These are phyloP conservation scores for Scheffersomyces titani DNA, from an alignment of 1,139 yeast species.

Conservation along the genomic window DNA sequence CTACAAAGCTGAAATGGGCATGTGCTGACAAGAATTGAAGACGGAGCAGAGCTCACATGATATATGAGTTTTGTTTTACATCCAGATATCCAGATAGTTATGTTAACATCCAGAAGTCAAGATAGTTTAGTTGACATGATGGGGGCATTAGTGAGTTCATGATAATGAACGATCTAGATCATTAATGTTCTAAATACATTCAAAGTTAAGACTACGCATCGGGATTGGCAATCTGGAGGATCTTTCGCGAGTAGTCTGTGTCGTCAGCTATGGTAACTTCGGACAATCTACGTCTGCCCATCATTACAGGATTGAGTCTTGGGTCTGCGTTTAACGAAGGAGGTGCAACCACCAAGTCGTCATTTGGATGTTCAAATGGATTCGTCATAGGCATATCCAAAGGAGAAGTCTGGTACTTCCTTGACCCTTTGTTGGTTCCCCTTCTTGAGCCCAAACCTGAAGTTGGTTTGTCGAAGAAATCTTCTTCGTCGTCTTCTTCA, in stretches of 20 bases:
- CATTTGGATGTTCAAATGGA: slow-evolving; percentile 62
- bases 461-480: slow-evolving; percentile 38
- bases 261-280: slow-evolving; percentile 81
- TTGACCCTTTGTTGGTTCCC: slow-evolving; percentile 27
- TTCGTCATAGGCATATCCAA: slow-evolving; percentile 50
- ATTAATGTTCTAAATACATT: background rate
- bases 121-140: background rate
- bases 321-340: slow-evolving; percentile 37
- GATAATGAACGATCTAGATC: background rate
- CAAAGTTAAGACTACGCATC: slow-evolving; percentile 26
- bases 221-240: slow-evolving; percentile 74
- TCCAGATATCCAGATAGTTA: background rate
- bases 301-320: slow-evolving; percentile 65
- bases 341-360: slow-evolving; percentile 34
- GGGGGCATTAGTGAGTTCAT: background rate
- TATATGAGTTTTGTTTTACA: background rate
- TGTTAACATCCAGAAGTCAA: background rate
- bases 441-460: slow-evolving; percentile 10
- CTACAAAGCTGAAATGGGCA: background rate
- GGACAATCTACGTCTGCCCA: slow-evolving; percentile 71
- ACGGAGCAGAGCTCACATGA: background rate
- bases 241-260: slow-evolving; percentile 72
- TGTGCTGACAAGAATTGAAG: background rate
- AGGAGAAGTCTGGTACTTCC: slow-evolving; percentile 18
- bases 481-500: slow-evolving; percentile 49